A percentile compares a stretch with the other conserved stretches of the same genome.
Conservation (phyloP, 225 moss, liverwort and hornwort species). For the Straminergon stramineum region DNA sequence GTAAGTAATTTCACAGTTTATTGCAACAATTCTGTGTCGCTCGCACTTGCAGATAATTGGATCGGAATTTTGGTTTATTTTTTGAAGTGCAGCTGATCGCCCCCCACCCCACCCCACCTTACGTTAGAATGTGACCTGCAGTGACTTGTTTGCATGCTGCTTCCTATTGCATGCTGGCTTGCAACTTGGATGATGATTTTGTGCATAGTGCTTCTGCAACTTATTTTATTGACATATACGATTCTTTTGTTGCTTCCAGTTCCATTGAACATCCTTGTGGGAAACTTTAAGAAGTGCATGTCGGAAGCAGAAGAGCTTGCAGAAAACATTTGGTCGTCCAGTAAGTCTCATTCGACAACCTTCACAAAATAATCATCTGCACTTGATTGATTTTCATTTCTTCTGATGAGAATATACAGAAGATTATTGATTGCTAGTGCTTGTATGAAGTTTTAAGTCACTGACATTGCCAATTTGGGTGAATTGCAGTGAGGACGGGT, state of each 20-base stretch:
- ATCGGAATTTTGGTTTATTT: neutral
- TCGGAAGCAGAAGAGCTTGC: slow-evolving; percentile 50
- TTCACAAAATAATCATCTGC: neutral
- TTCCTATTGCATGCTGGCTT: neutral
- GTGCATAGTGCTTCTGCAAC: neutral
- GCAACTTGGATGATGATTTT: neutral
- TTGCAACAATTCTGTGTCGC: neutral
- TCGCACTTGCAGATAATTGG: neutral
- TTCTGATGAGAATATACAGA: neutral
- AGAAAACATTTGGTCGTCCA: slow-evolving; percentile 59
- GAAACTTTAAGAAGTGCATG: slow-evolving; percentile 43
- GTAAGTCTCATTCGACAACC: slow-evolving; percentile 31
- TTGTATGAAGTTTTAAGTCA: neutral
- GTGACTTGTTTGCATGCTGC: neutral
- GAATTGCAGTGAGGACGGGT: slow-evolving; percentile 63
- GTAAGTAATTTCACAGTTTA: neutral
- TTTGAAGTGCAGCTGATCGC: neutral
- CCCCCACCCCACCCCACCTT: neutral
- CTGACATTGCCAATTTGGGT: neutral
- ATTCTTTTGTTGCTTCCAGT: slow-evolving; percentile 18
- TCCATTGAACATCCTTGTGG: slow-evolving; percentile 46
- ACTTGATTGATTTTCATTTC: neutral
- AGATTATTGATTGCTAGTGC: neutral
- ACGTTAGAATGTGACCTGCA: neutral
- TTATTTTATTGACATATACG: neutral